These are phyloP conservation scores for Eucalyptus camaldulensis DNA, from an alignment of 345 rosid genomes.

Conservation along the genomic window DNA sequence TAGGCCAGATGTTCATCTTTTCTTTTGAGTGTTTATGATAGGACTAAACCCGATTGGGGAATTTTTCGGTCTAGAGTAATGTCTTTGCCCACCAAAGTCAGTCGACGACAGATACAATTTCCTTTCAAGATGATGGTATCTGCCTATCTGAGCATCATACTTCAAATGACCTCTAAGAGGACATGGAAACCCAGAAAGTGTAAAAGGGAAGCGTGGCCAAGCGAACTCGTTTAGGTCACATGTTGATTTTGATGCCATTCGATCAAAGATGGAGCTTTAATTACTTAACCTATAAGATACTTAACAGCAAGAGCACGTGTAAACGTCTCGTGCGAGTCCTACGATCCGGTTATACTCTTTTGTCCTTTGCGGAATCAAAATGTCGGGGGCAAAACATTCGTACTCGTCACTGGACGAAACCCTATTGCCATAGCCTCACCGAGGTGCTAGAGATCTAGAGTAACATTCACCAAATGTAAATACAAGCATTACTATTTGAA, in stretches of 20 bases:
- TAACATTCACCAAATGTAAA: not conserved
- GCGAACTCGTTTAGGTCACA: not conserved
- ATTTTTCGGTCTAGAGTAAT: not conserved
- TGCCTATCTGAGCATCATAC: not conserved
- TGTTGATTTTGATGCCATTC: not conserved
- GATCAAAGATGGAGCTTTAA: not conserved
- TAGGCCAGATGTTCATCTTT: not conserved
- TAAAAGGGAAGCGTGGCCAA: not conserved
- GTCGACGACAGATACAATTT: not conserved
- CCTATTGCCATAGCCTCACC: not conserved
- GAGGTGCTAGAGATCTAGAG: not conserved
- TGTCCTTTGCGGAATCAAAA: not conserved
- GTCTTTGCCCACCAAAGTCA: not conserved
- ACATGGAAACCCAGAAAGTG: not conserved
- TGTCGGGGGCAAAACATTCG: not conserved
- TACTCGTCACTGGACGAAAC: not conserved
- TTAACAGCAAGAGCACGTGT: not conserved
- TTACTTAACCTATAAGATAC: not conserved
- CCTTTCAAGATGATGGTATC: not conserved
- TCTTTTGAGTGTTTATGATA: not conserved
- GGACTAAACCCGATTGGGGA: not conserved
- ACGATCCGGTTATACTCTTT: rapidly evolving
- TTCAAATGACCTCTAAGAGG: not conserved
- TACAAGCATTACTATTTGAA: not conserved
- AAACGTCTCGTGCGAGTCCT: not conserved